Conservation (phyloP, 2,329 filamentous ascomycete species). For the Pseudogymnoascus sp. region DNA sequence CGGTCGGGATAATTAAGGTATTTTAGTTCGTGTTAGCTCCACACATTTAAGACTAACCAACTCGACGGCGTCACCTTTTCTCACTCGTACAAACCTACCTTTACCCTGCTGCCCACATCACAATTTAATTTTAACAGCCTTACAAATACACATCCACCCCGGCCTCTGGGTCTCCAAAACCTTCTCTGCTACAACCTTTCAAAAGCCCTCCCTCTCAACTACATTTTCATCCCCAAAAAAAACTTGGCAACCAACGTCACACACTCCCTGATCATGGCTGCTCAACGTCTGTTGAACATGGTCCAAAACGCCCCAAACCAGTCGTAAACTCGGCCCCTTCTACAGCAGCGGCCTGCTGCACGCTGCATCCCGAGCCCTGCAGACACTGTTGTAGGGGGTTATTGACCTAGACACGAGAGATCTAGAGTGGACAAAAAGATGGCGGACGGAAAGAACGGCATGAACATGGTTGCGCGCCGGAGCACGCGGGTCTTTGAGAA, state of each 20-base stretch:
- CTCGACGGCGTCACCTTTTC: constrained; percentile 5
- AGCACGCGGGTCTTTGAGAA: constrained; percentile 9
- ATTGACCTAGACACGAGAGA: background rate
- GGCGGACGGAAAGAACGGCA: constrained; percentile 4
- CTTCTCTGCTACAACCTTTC: background rate
- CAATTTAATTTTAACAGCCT: constrained; percentile 1
- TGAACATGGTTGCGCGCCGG: constrained; percentile 7
- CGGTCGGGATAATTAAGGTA: constrained; percentile 4
- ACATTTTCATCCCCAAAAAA: background rate
- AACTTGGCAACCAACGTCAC: constrained; percentile 2
- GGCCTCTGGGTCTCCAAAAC: background rate
- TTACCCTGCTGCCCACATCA: constrained; percentile 8
- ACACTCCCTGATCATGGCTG: constrained; percentile 4
- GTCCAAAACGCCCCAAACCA: constrained; percentile 1
- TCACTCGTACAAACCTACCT: constrained; percentile 5
- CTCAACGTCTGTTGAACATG: constrained; percentile 10
- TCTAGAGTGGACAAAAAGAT: background rate
- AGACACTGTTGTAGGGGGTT: constrained; percentile 7
- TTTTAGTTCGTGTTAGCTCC: constrained; percentile 5
- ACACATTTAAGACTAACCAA: background rate
- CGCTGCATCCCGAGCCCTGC: background rate
- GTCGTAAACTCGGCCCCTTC: constrained; percentile 4
- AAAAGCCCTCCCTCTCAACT: background rate
- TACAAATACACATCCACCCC: constrained; percentile 4
- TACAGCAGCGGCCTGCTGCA: constrained; percentile 7